These are phyloP conservation scores for Monosporascus sp. DNA, from an alignment of 2,329 filamentous ascomycete genomes.

Conservation along the genomic window DNA sequence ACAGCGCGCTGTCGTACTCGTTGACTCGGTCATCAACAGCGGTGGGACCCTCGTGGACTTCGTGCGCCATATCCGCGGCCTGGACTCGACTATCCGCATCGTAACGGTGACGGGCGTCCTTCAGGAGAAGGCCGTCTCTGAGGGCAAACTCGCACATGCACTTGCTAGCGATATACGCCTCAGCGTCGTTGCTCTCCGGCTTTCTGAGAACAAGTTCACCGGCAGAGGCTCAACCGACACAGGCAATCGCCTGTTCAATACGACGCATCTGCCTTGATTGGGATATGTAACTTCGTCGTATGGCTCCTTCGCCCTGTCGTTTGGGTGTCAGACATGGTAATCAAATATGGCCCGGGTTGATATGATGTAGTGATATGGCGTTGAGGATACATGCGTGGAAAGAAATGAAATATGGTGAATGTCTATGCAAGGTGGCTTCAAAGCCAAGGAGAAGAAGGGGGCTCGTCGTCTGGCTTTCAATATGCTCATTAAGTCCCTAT, in stretches of 20 bases:
- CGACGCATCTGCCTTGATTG: conserved; percentile 33
- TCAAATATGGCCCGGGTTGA: no score
- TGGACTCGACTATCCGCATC: conserved; percentile 37
- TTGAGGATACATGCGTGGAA: no score
- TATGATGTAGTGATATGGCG: no score
- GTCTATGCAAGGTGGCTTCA: no score
- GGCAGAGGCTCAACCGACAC: conserved; percentile 51
- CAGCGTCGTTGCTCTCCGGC: conserved; percentile 45
- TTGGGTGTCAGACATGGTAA: no score
- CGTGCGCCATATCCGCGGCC: conserved; percentile 36
- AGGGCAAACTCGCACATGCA: conserved; percentile 4
- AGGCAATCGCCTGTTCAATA: conserved; percentile 56
- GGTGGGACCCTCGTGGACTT: conserved; percentile 46
- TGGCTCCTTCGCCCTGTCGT: no score
- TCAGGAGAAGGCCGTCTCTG: conserved; percentile 30
- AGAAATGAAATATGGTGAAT: no score
- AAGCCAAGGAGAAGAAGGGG: no score
- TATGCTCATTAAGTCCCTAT: no score
- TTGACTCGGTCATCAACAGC: conserved; percentile 57
- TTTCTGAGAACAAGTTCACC: conserved; percentile 52
- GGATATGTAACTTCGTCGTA: background rate
- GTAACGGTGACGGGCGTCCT: conserved; percentile 52
- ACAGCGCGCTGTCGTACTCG: conserved; percentile 41
- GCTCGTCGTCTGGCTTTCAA: no score
- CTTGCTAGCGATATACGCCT: conserved; percentile 2